Evolutionary conservation across 2,329 filamentous ascomycete genomes (phyloP).

Genomic region (Chalara sp.): DNA sequence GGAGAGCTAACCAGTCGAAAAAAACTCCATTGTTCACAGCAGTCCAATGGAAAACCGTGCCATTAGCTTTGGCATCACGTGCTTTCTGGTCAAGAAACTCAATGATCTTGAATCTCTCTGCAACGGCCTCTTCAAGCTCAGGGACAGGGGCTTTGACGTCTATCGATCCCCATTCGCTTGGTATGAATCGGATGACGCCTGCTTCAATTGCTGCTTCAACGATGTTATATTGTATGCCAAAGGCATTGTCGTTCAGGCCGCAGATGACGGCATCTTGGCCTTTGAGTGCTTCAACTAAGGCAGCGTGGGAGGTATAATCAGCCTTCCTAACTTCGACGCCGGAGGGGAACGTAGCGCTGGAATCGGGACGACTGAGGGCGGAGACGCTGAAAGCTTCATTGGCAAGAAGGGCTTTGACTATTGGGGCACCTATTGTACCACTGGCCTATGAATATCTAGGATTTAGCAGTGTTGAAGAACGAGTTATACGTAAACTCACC

Average conservation of each 20-base stretch:
- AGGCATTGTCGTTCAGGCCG: conserved; percentile 5
- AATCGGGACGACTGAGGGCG: conserved; percentile 25
- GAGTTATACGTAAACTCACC: too few species aligned
- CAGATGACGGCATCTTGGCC: conserved; percentile 20
- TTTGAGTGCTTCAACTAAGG: conserved; percentile 22
- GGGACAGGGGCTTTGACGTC: conserved; percentile 17
- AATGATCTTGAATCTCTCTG: conserved; percentile 3
- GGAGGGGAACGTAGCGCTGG: conserved; percentile 19
- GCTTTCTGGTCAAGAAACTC: conserved; percentile 8
- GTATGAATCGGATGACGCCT: conserved; percentile 53
- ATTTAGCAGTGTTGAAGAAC: conserved; percentile 54
- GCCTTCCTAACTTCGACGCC: conserved; percentile 14
- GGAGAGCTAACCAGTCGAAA: conserved; percentile 15
- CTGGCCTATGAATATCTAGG: conserved; percentile 32
- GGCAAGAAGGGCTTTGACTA: conserved; percentile 24
- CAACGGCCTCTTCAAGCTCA: background rate
- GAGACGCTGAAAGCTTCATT: conserved; percentile 23
- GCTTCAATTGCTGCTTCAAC: conserved; percentile 51
- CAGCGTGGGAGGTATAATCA: conserved; percentile 11
- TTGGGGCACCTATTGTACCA: conserved; percentile 14
- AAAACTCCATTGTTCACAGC: conserved; percentile 24
- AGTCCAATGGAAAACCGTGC: conserved; percentile 23
- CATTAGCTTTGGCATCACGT: background rate
- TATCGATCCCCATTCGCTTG: conserved; percentile 43
- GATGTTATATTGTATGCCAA: conserved; percentile 23